Base-by-base conservation (phyloP, 352 stramenopile genomes). In the Pythium apleroticum region DNA sequence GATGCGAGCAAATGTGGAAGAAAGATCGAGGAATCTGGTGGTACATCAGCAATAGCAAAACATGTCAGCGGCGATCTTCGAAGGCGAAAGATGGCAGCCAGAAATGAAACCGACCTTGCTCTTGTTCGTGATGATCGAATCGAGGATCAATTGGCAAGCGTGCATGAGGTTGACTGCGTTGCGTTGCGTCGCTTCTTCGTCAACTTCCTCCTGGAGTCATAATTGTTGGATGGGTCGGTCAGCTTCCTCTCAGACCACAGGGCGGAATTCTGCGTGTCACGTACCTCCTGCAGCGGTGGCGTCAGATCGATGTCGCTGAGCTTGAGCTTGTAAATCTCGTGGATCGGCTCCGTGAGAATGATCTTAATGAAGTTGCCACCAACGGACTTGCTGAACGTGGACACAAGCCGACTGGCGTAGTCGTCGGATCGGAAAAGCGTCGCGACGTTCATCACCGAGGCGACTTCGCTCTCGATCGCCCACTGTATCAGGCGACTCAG, bases 141-240 rank as follows among this genome's bases (percentile, higher is more conserved):
- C 83, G 20, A 96, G 78, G 37, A 96, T 89, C 19, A 79, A 69
- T 62, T 96, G 88, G 49, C 88, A 96, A 7, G 84, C 78, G n/a
- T 63, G 62, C 88, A 94, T 96, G 22, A 96, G 68, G 56, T 93
- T 95, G 0, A 75, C 74, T 4, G 88, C 88, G 25, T 95, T 94
- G n/a, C 37, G 58, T 24, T 56, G 60, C 28, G 65, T 28, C 9
- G 60, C 9, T 7, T 59, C 54, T 19, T 52, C 19, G 24, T 64
- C 39, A 11, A 20, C 57, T 48, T 54, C 58, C 39, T 70, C 62
- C 54, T 75, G 17, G 9, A 45, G 15, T 27, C 11, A 54, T 5
- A 35, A 48, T 4, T n/a, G n/a, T n/a, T n/a, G n/a, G n/a, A n/a
- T n/a, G n/a, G n/a, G n/a, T n/a, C n/a, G n/a, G n/a, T n/a, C n/a